Evolutionary conservation across 352 stramenopile species (phyloP).

Genomic region (Thalassiosira exigua): DNA sequence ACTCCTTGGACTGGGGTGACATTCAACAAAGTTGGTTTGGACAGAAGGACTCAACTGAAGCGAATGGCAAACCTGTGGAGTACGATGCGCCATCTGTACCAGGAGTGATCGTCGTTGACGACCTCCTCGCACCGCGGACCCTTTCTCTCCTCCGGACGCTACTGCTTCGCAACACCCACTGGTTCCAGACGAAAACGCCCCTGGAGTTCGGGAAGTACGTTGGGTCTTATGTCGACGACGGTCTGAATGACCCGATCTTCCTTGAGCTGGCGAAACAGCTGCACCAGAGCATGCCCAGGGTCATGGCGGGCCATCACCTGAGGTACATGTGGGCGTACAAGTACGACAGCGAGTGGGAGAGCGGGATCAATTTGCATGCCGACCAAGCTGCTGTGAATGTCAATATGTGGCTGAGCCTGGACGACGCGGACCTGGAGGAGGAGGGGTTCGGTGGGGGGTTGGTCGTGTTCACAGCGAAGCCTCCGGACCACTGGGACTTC

Average conservation of each 20-base stretch:
- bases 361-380: conserved; percentile 76
- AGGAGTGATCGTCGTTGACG: conserved; percentile 62
- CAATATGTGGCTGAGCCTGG: conserved; percentile 83
- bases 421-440: conserved; percentile 77
- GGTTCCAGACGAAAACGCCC: conserved; percentile 71
- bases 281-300: conserved; percentile 52
- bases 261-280: conserved; percentile 71
- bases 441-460: conserved; percentile 66
- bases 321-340: conserved; percentile 82
- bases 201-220: conserved; percentile 73
- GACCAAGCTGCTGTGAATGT: conserved; percentile 83
- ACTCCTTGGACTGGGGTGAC: too few relatives aligned
- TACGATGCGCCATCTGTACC: conserved; percentile 4
- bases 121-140: conserved; percentile 51
- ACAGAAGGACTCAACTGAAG: too few relatives aligned
- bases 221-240: conserved; percentile 81
- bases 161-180: conserved; percentile 58
- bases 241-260: conserved; percentile 66
- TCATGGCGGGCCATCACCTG: conserved; percentile 67
- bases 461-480: conserved; percentile 68
- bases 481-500: conserved; percentile 48
- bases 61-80: too few relatives aligned
- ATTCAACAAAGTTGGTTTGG: too few relatives aligned
- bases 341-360: conserved; percentile 39
- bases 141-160: conserved; percentile 49